These are phyloP conservation scores for Asterella californica DNA, from an alignment of 225 moss, liverwort and hornwort genomes.

Conservation along the genomic window DNA sequence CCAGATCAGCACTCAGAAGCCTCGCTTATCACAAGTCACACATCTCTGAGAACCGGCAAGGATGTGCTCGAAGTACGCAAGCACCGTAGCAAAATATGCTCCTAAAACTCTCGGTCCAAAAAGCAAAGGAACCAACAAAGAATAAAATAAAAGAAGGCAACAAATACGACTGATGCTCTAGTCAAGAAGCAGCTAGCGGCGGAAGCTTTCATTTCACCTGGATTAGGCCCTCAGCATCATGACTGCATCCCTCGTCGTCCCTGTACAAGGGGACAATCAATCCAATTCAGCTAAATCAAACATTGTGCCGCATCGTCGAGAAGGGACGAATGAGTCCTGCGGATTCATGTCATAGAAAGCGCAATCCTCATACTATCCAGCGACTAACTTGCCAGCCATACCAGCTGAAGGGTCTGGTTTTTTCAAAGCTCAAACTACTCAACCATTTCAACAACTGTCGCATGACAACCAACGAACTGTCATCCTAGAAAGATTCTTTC, in stretches of 20 bases:
- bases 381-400: neutral
- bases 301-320: neutral
- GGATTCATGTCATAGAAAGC: neutral
- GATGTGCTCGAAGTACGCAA: too few species aligned
- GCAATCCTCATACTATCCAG: neutral
- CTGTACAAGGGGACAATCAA: constrained; percentile 2
- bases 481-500: neutral
- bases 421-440: neutral
- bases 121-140: too few species aligned
- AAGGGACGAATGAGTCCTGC: neutral
- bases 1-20: too few species aligned
- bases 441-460: neutral
- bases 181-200: too few species aligned
- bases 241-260: neutral
- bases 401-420: neutral
- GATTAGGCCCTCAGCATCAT: neutral
- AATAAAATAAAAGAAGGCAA: too few species aligned
- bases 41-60: too few species aligned
- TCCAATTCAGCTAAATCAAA: neutral
- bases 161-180: too few species aligned
- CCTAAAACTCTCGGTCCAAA: too few species aligned
- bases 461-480: neutral
- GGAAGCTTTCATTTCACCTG: neutral
- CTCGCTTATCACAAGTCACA: too few species aligned
- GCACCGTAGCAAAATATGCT: too few species aligned